Percentiles rank a stretch among this genome's conserved stretches.
phyloP scores from a whole-genome alignment of 1,139 yeast species.

The Sugiyamaella neomexicana region DNA sequence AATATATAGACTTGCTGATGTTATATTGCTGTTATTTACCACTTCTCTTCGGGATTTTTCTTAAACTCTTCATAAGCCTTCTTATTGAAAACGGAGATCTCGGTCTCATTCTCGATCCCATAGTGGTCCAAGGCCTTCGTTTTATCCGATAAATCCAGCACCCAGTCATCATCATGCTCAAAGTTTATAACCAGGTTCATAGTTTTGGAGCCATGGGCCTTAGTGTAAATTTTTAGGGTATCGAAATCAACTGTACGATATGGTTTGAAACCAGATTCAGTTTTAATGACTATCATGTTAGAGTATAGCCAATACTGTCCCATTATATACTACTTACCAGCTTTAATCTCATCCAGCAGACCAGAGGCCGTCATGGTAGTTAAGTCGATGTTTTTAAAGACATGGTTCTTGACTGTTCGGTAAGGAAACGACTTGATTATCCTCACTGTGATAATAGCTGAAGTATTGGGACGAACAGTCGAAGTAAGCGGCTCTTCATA shows the following conservation, averaged over 20 bases:
- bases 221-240: conserved; percentile 81
- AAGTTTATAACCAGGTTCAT: conserved; percentile 89
- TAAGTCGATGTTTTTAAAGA: conserved; percentile 71
- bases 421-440: conserved; percentile 90
- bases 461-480: conserved; percentile 61
- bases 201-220: conserved; percentile 93
- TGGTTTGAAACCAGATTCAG: conserved; percentile 74
- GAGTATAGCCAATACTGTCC: not conserved
- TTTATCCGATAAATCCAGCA: conserved; percentile 45
- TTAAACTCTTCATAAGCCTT: conserved; percentile 67
- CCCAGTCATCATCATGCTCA: conserved; percentile 77
- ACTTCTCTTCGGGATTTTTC: conserved; percentile 83
- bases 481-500: conserved; percentile 65
- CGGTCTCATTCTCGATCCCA: conserved; percentile 86
- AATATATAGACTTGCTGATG: no score
- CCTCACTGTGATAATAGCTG: conserved; percentile 78
- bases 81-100: conserved; percentile 72
- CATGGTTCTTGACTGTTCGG: conserved; percentile 81
- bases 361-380: conserved; percentile 65
- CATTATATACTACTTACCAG: conserved; percentile 25
- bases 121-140: conserved; percentile 57
- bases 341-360: conserved; percentile 47
- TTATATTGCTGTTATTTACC: conserved; percentile 47
- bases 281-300: conserved; percentile 48
- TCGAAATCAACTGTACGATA: conserved; percentile 77